phyloP scores from a whole-genome alignment of 176 grass and related monocot species.

The Oryza brachyantha region DNA sequence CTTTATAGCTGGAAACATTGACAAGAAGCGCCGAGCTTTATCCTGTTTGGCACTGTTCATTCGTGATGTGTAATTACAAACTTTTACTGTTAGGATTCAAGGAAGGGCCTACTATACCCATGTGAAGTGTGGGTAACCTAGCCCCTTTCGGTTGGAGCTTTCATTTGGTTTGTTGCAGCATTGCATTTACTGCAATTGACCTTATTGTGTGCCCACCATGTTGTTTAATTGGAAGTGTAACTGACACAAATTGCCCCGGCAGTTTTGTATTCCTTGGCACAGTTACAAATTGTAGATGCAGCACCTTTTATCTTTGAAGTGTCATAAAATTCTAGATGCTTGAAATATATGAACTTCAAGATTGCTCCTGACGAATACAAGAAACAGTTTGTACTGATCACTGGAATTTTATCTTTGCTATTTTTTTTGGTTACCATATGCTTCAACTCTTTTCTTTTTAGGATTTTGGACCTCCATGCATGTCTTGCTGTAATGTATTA shows the following conservation, averaged over 20 bases:
- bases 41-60: neutral
- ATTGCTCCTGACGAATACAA: neutral
- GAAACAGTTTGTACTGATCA: neutral
- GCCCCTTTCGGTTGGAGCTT: neutral
- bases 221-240: slow-evolving; percentile 24
- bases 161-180: slow-evolving; percentile 1
- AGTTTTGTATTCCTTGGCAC: slow-evolving; percentile 20
- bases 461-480: neutral
- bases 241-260: neutral
- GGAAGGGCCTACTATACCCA: neutral
- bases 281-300: slow-evolving; percentile 21
- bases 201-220: neutral
- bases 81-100: neutral
- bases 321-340: neutral
- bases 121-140: neutral
- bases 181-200: neutral
- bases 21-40: neutral
- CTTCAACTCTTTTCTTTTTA: neutral
- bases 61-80: neutral
- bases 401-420: too few species aligned
- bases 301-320: neutral
- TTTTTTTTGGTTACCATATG: too few species aligned
- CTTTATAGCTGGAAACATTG: neutral
- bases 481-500: slow-evolving; percentile 1
- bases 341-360: neutral